Conservation (phyloP, 2,329 filamentous ascomycete genomes). For the Stachybotrys chlorohalonatus region DNA sequence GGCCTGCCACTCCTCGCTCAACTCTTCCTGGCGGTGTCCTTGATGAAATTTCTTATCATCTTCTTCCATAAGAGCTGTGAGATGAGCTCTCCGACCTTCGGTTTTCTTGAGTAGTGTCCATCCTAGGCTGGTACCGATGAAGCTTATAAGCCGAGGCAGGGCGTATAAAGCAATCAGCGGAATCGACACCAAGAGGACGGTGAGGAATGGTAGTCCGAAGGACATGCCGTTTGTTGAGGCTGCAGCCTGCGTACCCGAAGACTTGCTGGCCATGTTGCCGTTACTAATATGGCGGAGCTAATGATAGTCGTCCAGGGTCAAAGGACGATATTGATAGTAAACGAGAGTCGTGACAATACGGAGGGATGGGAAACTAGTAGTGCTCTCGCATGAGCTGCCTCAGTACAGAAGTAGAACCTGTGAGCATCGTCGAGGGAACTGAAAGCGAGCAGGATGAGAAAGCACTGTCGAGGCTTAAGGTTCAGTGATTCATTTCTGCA, state of each 20-base stretch:
- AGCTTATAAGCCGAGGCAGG: constrained; percentile 12
- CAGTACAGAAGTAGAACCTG: not conserved
- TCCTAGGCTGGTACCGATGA: constrained; percentile 39
- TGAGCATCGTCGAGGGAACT: not conserved
- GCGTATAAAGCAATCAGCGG: constrained; percentile 14
- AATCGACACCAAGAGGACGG: constrained; percentile 5
- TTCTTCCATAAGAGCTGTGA: constrained; percentile 42
- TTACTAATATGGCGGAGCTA: not conserved
- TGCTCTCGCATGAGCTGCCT: not conserved
- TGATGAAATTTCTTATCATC: constrained; percentile 31
- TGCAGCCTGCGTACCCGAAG: not conserved
- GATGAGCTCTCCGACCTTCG: constrained; percentile 48
- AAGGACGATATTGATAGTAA: not conserved
- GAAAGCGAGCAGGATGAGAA: not conserved
- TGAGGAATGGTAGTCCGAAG: not conserved
- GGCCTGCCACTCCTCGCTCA: constrained; percentile 62
- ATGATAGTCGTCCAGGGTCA: not conserved
- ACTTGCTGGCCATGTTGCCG: not conserved
- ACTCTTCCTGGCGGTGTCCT: constrained; percentile 20
- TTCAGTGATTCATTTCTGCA: not conserved
- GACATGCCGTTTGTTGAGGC: not conserved
- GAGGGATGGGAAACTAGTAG: not conserved
- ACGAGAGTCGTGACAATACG: not conserved
- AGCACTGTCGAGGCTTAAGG: too few species aligned
- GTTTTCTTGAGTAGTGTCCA: constrained; percentile 56